These are phyloP conservation scores for Anaeramoeba ignava DNA, from an alignment of 78 protist genomes.

Conservation along the genomic window DNA sequence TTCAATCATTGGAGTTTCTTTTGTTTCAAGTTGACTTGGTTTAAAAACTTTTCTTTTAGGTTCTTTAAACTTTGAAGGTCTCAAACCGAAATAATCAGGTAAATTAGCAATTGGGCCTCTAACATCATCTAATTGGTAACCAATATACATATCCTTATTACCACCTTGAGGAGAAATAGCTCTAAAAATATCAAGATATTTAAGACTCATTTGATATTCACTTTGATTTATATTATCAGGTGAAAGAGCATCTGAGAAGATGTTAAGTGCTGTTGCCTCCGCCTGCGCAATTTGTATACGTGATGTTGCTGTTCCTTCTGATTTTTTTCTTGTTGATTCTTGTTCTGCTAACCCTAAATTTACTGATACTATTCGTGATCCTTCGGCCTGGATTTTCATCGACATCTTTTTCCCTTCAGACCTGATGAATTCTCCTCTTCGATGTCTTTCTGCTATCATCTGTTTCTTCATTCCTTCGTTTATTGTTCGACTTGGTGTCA, in stretches of 20 bases:
- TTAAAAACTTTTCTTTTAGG: too few relatives aligned
- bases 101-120: neutral
- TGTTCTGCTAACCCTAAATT: neutral
- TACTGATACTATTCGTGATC: neutral
- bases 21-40: too few relatives aligned
- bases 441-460: slow-evolving; percentile 20
- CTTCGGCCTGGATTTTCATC: slow-evolving; percentile 9
- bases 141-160: neutral
- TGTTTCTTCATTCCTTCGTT: slow-evolving; percentile 17
- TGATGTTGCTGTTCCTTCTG: neutral
- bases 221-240: neutral
- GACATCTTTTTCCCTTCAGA: slow-evolving; percentile 15
- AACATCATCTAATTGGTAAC: neutral
- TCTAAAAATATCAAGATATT: neutral
- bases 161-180: neutral
- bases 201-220: neutral
- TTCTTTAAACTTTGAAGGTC: too few relatives aligned
- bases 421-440: slow-evolving; percentile 15
- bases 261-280: neutral
- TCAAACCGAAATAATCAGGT: neutral
- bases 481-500: neutral
- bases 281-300: neutral
- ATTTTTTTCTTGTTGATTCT: neutral
- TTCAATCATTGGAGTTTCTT: too few relatives aligned
- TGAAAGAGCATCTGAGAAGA: neutral